Evolutionary conservation across 2,329 filamentous ascomycete genomes (phyloP).

Genomic region (Cladosporium sp.): DNA sequence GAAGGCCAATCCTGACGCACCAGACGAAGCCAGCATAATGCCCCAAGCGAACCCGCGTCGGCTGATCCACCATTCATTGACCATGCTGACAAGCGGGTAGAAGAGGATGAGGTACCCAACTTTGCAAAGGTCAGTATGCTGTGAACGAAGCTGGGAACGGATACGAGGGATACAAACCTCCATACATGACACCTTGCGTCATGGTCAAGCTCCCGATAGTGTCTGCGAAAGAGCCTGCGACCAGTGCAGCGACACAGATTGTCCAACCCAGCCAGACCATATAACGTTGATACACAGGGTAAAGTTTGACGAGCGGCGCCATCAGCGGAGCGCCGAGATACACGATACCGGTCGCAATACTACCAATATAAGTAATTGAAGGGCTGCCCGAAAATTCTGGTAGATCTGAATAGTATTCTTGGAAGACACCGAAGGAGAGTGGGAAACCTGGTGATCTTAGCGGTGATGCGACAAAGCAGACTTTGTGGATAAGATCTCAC

Average conservation of each 20-base stretch:
- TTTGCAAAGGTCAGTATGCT: background rate
- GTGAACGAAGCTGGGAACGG: background rate
- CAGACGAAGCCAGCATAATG: conserved; percentile 27
- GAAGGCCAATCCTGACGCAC: conserved; percentile 29
- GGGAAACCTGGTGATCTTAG: conserved; percentile 55
- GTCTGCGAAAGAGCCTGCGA: conserved; percentile 42
- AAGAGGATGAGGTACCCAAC: conserved; percentile 57
- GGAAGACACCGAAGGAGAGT: conserved; percentile 69
- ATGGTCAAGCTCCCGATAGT: background rate
- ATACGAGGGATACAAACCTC: background rate
- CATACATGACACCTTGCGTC: background rate
- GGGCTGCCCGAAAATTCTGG: conserved; percentile 56
- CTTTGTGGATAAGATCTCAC: background rate
- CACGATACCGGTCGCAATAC: conserved; percentile 58
- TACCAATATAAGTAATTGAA: conserved; percentile 64
- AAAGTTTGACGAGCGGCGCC: conserved; percentile 45
- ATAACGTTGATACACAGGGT: conserved; percentile 42
- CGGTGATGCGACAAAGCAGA: background rate
- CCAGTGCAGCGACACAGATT: conserved; percentile 60
- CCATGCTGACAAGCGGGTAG: conserved; percentile 33
- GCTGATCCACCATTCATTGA: conserved; percentile 34
- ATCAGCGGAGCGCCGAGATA: conserved; percentile 56
- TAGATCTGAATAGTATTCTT: conserved; percentile 65
- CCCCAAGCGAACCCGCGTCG: conserved; percentile 32
- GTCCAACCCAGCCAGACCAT: conserved; percentile 53